phyloP scores from a whole-genome alignment of 345 rosid genomes.

The Syzygium jambos region DNA sequence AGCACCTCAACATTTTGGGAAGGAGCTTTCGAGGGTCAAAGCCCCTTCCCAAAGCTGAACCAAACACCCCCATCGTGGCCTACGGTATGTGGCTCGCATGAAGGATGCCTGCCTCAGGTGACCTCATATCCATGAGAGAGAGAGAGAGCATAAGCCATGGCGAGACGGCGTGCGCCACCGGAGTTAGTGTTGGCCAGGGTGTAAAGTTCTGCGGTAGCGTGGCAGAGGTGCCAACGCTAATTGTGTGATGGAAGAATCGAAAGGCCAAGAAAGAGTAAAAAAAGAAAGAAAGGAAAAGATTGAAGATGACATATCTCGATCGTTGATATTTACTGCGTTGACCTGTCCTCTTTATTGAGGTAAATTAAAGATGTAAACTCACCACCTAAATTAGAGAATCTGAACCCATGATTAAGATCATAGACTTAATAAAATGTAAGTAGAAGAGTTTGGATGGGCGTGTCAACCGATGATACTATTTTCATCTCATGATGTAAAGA shows the following conservation, averaged over 20 bases:
- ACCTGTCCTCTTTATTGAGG: background rate
- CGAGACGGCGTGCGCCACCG: background rate
- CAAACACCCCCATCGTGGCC: too few relatives aligned
- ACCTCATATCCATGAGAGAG: background rate
- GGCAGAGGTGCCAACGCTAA: background rate
- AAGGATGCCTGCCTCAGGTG: background rate
- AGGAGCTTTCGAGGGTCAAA: too few relatives aligned
- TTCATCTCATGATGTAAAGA: background rate
- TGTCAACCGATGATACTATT: background rate
- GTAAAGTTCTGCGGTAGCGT: background rate
- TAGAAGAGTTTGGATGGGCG: background rate
- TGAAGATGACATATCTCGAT: background rate
- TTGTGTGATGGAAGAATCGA: background rate
- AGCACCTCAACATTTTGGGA: too few relatives aligned
- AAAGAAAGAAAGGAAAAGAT: background rate
- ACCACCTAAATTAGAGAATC: background rate
- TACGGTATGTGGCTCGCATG: background rate
- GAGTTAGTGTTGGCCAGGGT: background rate
- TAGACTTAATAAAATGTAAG: background rate
- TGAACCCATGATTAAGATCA: background rate
- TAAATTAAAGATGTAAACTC: background rate
- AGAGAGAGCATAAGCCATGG: background rate
- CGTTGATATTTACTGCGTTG: background rate
- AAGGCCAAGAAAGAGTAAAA: background rate
- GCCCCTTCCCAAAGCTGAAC: too few relatives aligned